Evolutionary conservation across 2,329 filamentous ascomycete genomes (phyloP), one percentile per base, ranked within the genome.

Genomic region (Penicillium digitatum): DNA sequence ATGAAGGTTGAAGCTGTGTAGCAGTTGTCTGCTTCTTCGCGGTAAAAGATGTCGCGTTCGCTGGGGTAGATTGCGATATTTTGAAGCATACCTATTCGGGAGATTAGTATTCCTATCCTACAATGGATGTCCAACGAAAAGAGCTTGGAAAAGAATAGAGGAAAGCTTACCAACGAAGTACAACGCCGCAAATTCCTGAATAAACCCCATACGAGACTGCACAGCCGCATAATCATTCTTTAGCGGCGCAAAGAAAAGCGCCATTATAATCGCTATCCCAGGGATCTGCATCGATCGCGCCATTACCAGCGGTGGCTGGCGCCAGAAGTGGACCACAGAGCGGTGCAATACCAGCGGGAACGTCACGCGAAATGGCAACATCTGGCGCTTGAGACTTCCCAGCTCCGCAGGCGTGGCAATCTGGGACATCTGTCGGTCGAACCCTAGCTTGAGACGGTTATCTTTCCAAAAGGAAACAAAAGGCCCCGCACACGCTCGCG

Each of bases 21-120:
- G 2, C 87, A 84, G 7, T 82, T 81, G 69, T 92, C 88, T 57
- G 87, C 86, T 62, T 88, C 82, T 72, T 92, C 88, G 61, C 86
- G 82, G 66, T 90, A 89, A 69, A 90, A 91, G 0, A 90, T 87
- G 54, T 89, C 87, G 4, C 87, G 80, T 66, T 90, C 88, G 38
- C 76, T 76, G 0, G 88, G 88, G 65, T 90, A 90, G 8, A 89
- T 79, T 3, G 87, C 86, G 4, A 90, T 85, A 64, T 90, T 90
- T 69, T 91, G 87, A 12, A 91, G 78, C 87, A 91, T 90, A 27
- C 88, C 88, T 82, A 6, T 20, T 39, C 9, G 9, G n/a, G n/a
- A 16, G 10, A 26, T 47, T 14, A 31, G 32, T 4, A 16, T 47
- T 7, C 2, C 3, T 40, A 14, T 16, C 3, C 0, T 32, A 31